phyloP scores from a whole-genome alignment of 768 basidiomycete genomes.

The Glaciozyma antarctica region DNA sequence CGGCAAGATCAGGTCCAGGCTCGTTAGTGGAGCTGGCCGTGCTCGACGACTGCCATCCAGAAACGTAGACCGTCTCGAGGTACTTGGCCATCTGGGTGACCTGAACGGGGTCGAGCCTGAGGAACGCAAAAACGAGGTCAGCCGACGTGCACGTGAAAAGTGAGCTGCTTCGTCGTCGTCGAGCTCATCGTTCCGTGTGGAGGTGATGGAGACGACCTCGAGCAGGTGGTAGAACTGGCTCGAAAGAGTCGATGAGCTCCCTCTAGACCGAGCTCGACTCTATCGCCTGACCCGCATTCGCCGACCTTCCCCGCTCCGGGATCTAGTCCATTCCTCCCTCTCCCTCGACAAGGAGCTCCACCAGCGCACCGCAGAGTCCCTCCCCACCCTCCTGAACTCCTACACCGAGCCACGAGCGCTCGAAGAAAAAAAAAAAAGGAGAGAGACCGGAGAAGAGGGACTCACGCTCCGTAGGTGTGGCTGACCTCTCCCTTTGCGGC shows the following conservation, averaged over 20 bases:
- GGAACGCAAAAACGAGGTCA: conserved; percentile 4
- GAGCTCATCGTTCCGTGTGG: no score
- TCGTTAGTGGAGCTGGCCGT: conserved; percentile 90
- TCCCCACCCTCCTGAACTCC: not conserved
- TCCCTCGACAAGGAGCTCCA: no score
- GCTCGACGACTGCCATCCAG: conserved; percentile 74
- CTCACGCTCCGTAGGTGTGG: conserved; percentile 97
- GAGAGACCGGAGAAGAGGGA: conserved; percentile 34
- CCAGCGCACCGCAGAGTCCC: not conserved
- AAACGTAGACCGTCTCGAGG: conserved; percentile 97
- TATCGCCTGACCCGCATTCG: no score
- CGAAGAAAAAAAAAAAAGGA: not conserved
- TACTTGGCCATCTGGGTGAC: conserved; percentile 96
- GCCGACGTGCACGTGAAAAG: conserved; percentile 4
- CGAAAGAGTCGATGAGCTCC: no score
- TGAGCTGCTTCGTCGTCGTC: not conserved
- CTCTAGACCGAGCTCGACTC: no score
- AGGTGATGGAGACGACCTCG: no score
- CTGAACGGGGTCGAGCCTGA: conserved; percentile 93
- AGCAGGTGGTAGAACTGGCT: no score
- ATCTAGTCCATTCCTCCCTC: no score
- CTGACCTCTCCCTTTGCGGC: conserved; percentile 68
- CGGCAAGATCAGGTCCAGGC: conserved; percentile 96
- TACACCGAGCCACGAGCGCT: not conserved
- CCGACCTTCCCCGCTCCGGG: no score